Evolutionary conservation across 2,329 filamentous ascomycete species (phyloP).

Genomic region (Microcyclospora pomicola): DNA sequence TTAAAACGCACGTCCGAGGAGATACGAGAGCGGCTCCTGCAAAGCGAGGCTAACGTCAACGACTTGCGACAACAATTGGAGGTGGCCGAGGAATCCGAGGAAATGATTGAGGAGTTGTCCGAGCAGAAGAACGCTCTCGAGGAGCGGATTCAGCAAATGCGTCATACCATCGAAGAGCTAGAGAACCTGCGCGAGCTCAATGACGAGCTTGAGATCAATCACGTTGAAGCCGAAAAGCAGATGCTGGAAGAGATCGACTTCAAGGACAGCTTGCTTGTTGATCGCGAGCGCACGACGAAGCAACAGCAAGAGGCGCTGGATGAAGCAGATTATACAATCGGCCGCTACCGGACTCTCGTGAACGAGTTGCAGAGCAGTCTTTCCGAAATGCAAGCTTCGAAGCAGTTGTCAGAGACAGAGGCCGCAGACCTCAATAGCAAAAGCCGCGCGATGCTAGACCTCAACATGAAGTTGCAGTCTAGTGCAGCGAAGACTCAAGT

Average conservation of each 20-base stretch:
- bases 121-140: conserved; percentile 74
- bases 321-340: conserved; percentile 81
- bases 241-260: conserved; percentile 88
- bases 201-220: conserved; percentile 86
- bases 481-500: conserved; percentile 84
- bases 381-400: conserved; percentile 82
- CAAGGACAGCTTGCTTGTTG: conserved; percentile 70
- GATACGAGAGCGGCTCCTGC: conserved; percentile 57
- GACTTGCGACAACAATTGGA: conserved; percentile 87
- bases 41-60: conserved; percentile 62
- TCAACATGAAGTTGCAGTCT: conserved; percentile 85
- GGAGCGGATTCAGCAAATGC: conserved; percentile 72
- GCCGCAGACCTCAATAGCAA: conserved; percentile 79
- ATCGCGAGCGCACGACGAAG: conserved; percentile 57
- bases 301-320: conserved; percentile 70
- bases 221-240: conserved; percentile 85
- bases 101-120: conserved; percentile 85
- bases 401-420: conserved; percentile 83
- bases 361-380: conserved; percentile 72
- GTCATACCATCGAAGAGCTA: conserved; percentile 69
- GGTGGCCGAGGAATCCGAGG: conserved; percentile 72
- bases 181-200: conserved; percentile 84
- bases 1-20: conserved; percentile 49
- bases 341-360: conserved; percentile 78
- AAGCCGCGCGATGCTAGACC: conserved; percentile 87